These are phyloP conservation scores for Ceratocystis colombiana DNA, from an alignment of 2,329 filamentous ascomycete genomes.

Conservation along the genomic window DNA sequence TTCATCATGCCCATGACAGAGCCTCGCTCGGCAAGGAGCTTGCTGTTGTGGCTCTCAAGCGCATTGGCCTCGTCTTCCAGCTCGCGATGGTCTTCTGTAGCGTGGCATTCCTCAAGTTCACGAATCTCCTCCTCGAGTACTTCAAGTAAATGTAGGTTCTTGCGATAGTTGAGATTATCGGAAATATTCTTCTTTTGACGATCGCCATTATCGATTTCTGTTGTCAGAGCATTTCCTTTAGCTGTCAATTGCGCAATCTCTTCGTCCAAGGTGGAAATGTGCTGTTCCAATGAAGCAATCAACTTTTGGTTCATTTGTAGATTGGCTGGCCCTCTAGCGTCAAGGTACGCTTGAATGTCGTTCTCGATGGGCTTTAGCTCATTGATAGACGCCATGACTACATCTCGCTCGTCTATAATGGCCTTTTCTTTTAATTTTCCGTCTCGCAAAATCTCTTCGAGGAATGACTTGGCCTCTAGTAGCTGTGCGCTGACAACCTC, in stretches of 20 bases:
- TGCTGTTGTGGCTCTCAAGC: constrained; percentile 58
- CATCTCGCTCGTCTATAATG: constrained; percentile 59
- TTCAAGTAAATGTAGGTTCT: constrained; percentile 58
- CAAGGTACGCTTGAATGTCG: constrained; percentile 70
- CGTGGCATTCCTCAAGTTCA: constrained; percentile 67
- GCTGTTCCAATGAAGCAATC: constrained; percentile 56
- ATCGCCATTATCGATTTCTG: constrained; percentile 68
- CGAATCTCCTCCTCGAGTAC: constrained; percentile 58
- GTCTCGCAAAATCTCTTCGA: constrained; percentile 64
- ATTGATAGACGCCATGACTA: constrained; percentile 61
- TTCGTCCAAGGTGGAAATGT: constrained; percentile 54
- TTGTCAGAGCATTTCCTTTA: constrained; percentile 66
- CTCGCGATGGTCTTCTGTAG: constrained; percentile 68
- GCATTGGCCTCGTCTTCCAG: constrained; percentile 59
- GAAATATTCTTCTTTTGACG: constrained; percentile 75
- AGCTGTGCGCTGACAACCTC: constrained; percentile 66
- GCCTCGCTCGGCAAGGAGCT: constrained; percentile 60
- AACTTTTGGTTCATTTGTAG: constrained; percentile 60
- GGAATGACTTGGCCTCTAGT: constrained; percentile 60
- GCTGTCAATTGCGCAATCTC: constrained; percentile 58
- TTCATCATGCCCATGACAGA: constrained; percentile 68
- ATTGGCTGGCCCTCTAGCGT: constrained; percentile 61
- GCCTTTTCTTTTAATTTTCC: constrained; percentile 63
- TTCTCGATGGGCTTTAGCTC: constrained; percentile 65
- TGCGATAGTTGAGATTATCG: constrained; percentile 81